A percentile compares a stretch with the other conserved stretches of the same genome.
Conservation (phyloP, 192 early-diverging fungal genomes). For the Obelidium mucronatum region DNA sequence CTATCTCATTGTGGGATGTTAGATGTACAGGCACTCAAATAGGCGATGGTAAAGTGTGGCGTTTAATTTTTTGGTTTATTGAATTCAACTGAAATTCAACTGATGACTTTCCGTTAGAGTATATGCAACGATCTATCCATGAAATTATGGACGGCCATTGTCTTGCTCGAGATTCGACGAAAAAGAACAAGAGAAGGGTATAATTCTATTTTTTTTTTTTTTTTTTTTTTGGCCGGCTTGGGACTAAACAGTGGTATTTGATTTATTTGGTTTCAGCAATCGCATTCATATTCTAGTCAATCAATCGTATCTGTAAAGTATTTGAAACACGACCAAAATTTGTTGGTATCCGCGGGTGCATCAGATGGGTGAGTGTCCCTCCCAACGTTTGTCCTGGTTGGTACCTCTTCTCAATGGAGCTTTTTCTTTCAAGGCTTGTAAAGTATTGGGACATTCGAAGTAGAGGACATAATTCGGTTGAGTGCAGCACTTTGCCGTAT, state of each 20-base stretch:
- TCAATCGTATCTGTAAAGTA: conserved; percentile 67
- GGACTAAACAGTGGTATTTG: too few species aligned
- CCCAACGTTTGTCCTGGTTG: not conserved
- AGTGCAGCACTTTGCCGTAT: not conserved
- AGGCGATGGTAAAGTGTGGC: conserved; percentile 37
- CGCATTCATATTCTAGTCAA: too few species aligned
- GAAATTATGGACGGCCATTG: conserved; percentile 57
- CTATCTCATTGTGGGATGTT: conserved; percentile 78
- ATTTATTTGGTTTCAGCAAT: too few species aligned
- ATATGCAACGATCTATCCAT: conserved; percentile 48
- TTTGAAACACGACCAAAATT: conserved; percentile 49
- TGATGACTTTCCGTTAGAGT: conserved; percentile 11
- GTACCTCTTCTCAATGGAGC: not conserved
- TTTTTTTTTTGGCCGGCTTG: too few species aligned
- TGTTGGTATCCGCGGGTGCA: conserved; percentile 68
- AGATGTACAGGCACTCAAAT: conserved; percentile 61
- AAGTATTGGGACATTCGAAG: conserved; percentile 84
- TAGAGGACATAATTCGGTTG: not conserved
- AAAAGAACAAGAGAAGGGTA: too few species aligned
- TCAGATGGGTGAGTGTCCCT: conserved; percentile 60
- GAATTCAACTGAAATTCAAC: not conserved
- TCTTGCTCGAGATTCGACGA: not conserved
- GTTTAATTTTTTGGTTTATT: not conserved
- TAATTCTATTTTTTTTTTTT: too few species aligned
- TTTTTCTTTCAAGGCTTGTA: conserved; percentile 57